phyloP scores from a whole-genome alignment of 106 monocot species.

The Chionographis japonica region DNA sequence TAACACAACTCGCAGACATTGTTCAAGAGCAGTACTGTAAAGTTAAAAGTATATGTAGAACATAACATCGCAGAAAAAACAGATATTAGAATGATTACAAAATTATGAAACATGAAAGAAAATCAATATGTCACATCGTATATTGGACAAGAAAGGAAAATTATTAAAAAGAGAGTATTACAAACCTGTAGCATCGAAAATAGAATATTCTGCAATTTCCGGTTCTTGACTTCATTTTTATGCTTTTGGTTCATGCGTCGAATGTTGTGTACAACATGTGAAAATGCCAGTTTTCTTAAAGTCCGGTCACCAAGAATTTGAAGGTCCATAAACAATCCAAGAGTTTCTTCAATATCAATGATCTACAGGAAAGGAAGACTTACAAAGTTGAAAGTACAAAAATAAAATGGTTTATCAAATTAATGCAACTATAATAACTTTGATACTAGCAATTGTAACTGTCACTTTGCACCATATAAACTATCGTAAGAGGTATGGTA shows the following conservation, averaged over 20 bases:
- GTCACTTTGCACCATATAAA: too few species aligned
- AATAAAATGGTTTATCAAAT: not conserved
- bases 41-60: not conserved
- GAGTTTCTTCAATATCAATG: slow-evolving; percentile 55
- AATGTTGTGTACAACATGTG: slow-evolving; percentile 71
- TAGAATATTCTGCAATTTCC: slow-evolving; percentile 71
- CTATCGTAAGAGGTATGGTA: too few species aligned
- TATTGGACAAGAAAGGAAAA: not conserved
- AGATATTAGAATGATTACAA: not conserved
- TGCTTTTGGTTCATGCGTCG: slow-evolving; percentile 90
- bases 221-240: slow-evolving; percentile 67
- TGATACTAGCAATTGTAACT: too few species aligned
- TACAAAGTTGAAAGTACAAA: not conserved
- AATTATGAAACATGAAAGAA: not conserved
- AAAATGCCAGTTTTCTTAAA: slow-evolving; percentile 60
- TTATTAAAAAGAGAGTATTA: not conserved
- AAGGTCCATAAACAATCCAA: slow-evolving; percentile 89
- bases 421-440: not conserved
- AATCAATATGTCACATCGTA: not conserved
- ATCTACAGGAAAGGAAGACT: slow-evolving; percentile 30
- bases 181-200: slow-evolving; percentile 68
- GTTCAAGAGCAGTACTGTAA: not conserved
- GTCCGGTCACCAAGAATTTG: slow-evolving; percentile 71
- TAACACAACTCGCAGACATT: not conserved
- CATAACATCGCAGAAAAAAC: not conserved